Base-by-base conservation (phyloP, 768 basidiomycete species). In the Mycena capillaripes region DNA sequence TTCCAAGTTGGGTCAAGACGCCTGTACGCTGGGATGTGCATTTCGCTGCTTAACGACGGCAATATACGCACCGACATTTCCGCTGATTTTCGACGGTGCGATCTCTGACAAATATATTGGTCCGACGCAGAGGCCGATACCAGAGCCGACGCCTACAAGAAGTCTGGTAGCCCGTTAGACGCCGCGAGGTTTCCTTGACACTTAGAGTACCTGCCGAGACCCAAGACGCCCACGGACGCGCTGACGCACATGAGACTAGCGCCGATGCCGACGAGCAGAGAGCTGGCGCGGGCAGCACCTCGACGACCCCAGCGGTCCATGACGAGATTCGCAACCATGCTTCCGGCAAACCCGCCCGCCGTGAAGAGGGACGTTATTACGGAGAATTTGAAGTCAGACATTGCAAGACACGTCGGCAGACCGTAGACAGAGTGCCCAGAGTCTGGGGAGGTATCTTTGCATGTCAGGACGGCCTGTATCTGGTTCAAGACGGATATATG, bases 401-500 rank as follows among this genome's bases (percentile, higher is more conserved):
- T 94, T 7, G 89, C 89, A 36, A 97, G 91, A 83, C 97, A 97
- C 40, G 90, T 86, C 3, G 94, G 89, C 11, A 95, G 83, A 12
- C 83, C 84, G 76, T 84, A 80, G 55, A 78, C 72, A 16, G 59
- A 55, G 63, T 80, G 65, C 36, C 75, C 70, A 53, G 76, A 34
- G 55, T 79, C 76, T 36, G 80, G 73, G 9, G 70, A 53, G 29
- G 75, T 14, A n/a, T 74, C 76, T 60, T 88, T 87, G 83, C 96
- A 97, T 4, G 93, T 95, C 67, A 97, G 79, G 50, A 92, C 90
- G 6, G 88, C 88, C 78, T 95, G 91, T 29, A 97, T 91, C 79
- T 97, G 96, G 80, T 98, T 98, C 70, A 98, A 88, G 19, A 92
- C 92, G 2, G 96, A 94, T 48, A 96, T 95, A 80, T 97, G 95